Evolutionary conservation across 2,329 filamentous ascomycete genomes (phyloP), one percentile per base, ranked within the genome.

Genomic region (Aaosphaeria arxii): DNA sequence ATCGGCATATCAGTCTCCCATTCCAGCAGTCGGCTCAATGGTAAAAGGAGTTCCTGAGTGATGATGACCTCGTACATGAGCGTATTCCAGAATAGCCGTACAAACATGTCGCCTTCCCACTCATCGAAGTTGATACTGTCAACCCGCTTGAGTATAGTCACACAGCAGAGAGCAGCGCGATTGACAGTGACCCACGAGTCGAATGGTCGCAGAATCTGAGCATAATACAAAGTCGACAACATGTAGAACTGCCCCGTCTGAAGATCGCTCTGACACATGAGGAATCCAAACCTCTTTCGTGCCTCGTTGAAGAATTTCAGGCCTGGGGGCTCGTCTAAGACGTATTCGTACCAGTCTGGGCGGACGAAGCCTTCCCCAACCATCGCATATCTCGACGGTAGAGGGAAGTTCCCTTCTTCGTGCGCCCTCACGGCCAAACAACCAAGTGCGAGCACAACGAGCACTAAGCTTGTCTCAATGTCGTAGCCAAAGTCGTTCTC

Each of bases 71-170:
- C 78, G 53, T 79, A 77, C 76, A 80, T 79, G 40, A 80, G 66
- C 11, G 76, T 77, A 48, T 76, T 79, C 78, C 78, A 81, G 52
- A 79, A 81, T 1, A 80, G 69, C 13, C 78, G 69, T 2, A 77
- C 77, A 49, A 80, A 74, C 77, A 81, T 81, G 57, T 81, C 78
- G 5, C 75, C 74, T 50, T 78, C 75, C 78, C 78, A 81, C 30
- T 74, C 64, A 47, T 80, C 73, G 45, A 69, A 78, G 68, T 75
- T 72, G 30, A 66, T 51, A 5, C 55, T 49, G 33, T 58, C 69
- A 35, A 61, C 72, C 58, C 76, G 75, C 32, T 74, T 76, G 44
- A 79, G 56, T n/a, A 74, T 66, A 39, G 62, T 67, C 11, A 77
- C 69, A 55, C 77, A 80, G 50, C 76, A 78, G 4, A 75, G 66